Evolutionary conservation across 768 basidiomycete genomes (phyloP).

Genomic region (Butyriboletus loyo): DNA sequence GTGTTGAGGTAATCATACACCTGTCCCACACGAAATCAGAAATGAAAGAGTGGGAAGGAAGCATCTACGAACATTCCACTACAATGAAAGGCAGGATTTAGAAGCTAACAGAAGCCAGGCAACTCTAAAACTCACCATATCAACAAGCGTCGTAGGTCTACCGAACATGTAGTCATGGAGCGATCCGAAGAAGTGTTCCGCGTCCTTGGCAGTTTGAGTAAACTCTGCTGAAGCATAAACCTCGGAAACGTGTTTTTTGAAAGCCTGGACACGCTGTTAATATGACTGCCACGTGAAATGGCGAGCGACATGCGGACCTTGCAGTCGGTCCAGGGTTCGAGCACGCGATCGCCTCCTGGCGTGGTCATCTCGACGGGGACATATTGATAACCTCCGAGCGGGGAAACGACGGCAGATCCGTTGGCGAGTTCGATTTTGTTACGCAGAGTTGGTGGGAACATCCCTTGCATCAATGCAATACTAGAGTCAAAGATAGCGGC

Average conservation of each 20-base stretch:
- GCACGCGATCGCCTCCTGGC: slow-evolving; percentile 59
- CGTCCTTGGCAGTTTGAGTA: slow-evolving; percentile 52
- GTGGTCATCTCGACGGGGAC: slow-evolving; percentile 64
- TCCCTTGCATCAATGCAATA: slow-evolving; percentile 76
- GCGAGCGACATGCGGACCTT: slow-evolving; percentile 36
- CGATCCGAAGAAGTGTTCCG: slow-evolving; percentile 60
- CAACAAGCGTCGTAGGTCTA: slow-evolving; percentile 56
- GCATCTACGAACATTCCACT: slow-evolving; percentile 68
- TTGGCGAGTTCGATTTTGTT: slow-evolving; percentile 77
- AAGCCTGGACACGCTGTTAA: slow-evolving; percentile 40
- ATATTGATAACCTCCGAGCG: slow-evolving; percentile 86
- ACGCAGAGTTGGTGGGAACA: slow-evolving; percentile 72
- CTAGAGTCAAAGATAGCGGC: slow-evolving; percentile 80
- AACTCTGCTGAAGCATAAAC: slow-evolving; percentile 66
- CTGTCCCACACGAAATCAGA: slow-evolving; percentile 34
- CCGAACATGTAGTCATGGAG: slow-evolving; percentile 71
- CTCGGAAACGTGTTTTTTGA: slow-evolving; percentile 60
- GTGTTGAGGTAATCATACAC: slow-evolving; percentile 77
- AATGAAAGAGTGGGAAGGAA: neutral
- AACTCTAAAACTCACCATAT: slow-evolving; percentile 49
- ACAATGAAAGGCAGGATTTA: slow-evolving; percentile 15
- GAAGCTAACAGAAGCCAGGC: neutral
- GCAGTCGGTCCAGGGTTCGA: slow-evolving; percentile 75
- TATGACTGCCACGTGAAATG: slow-evolving; percentile 38
- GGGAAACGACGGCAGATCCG: slow-evolving; percentile 64